A percentile compares a stretch with the other conserved stretches of the same genome.
Evolutionary conservation across 129 eudicot species (phyloP).

Genomic region (Cynara cardunculus): DNA sequence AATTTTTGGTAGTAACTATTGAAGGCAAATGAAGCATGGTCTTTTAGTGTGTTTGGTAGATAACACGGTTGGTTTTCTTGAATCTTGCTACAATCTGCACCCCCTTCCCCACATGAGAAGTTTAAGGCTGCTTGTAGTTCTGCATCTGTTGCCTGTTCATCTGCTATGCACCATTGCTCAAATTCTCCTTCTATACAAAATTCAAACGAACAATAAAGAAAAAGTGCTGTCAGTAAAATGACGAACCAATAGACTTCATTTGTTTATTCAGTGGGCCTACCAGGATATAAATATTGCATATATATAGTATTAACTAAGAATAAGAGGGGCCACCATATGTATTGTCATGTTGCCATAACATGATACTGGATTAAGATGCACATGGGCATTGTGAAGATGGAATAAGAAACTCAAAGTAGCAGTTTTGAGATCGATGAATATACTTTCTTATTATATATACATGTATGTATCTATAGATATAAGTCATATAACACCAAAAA

Average conservation of each 20-base stretch:
- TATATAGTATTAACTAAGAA: not conserved
- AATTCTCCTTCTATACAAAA: slow-evolving; percentile 37
- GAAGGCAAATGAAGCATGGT: slow-evolving; percentile 83
- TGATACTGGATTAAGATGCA: slow-evolving; percentile 18
- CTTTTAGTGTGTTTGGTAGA: slow-evolving; percentile 53
- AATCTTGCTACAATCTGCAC: slow-evolving; percentile 61
- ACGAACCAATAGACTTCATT: slow-evolving; percentile 6
- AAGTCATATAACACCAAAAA: not conserved
- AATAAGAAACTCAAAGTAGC: slow-evolving; percentile 30
- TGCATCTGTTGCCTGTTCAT: slow-evolving; percentile 62
- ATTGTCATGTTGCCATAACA: not conserved
- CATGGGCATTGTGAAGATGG: slow-evolving; percentile 34
- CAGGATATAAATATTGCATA: not conserved
- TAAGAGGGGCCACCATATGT: slow-evolving; percentile 12
- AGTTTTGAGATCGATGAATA: slow-evolving; percentile 29
- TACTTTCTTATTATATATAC: slow-evolving; percentile 11
- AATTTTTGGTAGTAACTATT: slow-evolving; percentile 65
- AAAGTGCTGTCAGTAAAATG: not conserved
- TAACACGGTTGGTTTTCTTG: slow-evolving; percentile 70
- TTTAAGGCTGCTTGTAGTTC: slow-evolving; percentile 59
- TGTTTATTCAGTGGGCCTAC: slow-evolving; percentile 8
- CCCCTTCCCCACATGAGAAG: slow-evolving; percentile 71
- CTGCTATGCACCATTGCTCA: slow-evolving; percentile 80
- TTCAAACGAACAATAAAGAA: not conserved
- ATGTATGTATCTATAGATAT: not conserved